Percentiles rank a stretch among this genome's conserved stretches.
These are phyloP conservation scores for Hypoxylon sp. DNA, from an alignment of 2,329 filamentous ascomycete genomes.

Conservation along the genomic window DNA sequence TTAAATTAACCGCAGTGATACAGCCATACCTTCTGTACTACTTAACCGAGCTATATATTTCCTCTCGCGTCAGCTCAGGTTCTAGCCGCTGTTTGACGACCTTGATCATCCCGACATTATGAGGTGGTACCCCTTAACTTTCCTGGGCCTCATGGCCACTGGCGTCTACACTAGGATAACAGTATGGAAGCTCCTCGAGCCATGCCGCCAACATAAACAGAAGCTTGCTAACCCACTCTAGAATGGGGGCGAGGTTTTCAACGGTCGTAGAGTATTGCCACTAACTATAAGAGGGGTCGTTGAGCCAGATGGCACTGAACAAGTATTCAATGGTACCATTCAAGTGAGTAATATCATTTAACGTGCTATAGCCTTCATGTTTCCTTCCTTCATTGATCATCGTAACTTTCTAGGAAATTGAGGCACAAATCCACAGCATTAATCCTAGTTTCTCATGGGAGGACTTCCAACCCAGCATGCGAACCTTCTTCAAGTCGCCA, in stretches of 20 bases:
- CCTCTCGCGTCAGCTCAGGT: not conserved
- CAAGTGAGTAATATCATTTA: constrained; percentile 23
- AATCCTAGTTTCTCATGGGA: constrained; percentile 32
- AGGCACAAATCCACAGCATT: constrained; percentile 24
- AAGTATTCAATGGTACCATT: constrained; percentile 33
- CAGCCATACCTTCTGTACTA: not conserved
- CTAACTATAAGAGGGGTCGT: constrained; percentile 24
- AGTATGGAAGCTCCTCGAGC: not conserved
- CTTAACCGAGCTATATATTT: not conserved
- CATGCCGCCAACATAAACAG: not conserved
- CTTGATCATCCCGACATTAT: not conserved
- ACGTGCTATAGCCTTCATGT: too few relatives aligned
- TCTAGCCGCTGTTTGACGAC: not conserved
- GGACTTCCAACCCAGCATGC: constrained; percentile 12
- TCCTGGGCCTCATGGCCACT: not conserved
- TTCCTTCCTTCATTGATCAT: not conserved
- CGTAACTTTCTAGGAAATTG: constrained; percentile 26
- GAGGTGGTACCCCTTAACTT: not conserved
- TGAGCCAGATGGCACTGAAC: constrained; percentile 19
- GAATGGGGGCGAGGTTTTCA: constrained; percentile 4
- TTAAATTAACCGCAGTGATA: not conserved
- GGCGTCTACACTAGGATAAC: not conserved
- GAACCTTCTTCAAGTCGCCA: not conserved
- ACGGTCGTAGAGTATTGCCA: constrained; percentile 15
- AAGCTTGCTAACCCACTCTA: constrained; percentile 15